phyloP scores from a whole-genome alignment of 2,329 filamentous ascomycete genomes.

The Neofusicoccum cordaticola region DNA sequence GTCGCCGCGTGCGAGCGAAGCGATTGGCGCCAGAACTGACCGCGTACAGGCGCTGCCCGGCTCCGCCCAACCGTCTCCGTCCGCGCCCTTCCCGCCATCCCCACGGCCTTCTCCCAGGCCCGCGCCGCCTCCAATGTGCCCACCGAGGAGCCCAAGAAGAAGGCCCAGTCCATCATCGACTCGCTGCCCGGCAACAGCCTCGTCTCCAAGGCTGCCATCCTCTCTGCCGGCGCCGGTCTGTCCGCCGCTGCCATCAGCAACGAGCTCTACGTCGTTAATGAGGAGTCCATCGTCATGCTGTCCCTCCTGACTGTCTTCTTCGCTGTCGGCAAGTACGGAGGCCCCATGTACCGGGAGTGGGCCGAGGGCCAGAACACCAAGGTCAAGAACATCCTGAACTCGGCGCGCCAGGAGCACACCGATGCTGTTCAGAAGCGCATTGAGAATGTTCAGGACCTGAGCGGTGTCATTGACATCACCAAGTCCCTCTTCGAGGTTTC shows the following conservation, averaged over 20 bases:
- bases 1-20: constrained; percentile 25
- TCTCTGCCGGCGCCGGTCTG: constrained; percentile 86
- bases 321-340: constrained; percentile 88
- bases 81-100: constrained; percentile 70
- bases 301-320: constrained; percentile 91
- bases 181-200: constrained; percentile 88
- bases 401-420: constrained; percentile 91
- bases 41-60: constrained; percentile 73
- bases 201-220: constrained; percentile 93
- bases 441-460: constrained; percentile 89
- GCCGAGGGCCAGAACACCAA: constrained; percentile 83
- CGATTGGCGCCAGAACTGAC: constrained; percentile 42
- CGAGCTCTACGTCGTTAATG: constrained; percentile 99
- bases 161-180: constrained; percentile 93
- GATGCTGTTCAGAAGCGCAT: constrained; percentile 93
- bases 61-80: constrained; percentile 73
- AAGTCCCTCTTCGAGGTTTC: constrained; percentile 97
- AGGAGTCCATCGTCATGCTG: constrained; percentile 93
- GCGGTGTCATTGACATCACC: constrained; percentile 91
- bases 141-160: constrained; percentile 87
- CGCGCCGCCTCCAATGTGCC: constrained; percentile 76
- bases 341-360: constrained; percentile 90
- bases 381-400: constrained; percentile 93
- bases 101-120: constrained; percentile 62
- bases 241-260: constrained; percentile 96